A percentile compares a stretch with the other conserved stretches of the same genome.
phyloP scores from a whole-genome alignment of 2,329 filamentous ascomycete genomes.

The Cryphonectria parasitica region DNA sequence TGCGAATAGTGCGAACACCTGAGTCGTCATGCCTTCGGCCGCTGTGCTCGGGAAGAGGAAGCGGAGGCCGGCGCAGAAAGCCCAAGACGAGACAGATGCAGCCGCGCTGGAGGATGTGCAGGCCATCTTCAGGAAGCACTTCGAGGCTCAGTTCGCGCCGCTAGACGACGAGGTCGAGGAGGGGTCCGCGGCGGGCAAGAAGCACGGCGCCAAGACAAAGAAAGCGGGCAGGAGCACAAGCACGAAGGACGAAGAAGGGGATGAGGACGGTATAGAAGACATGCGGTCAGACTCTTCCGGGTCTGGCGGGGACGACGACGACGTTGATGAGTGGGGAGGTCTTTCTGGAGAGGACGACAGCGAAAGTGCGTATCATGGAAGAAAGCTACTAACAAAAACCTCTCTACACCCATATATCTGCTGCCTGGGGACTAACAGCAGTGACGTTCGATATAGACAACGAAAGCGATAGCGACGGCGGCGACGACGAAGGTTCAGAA shows the following conservation, averaged over 20 bases:
- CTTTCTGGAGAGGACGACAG: conserved; percentile 58
- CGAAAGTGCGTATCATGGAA: conserved; percentile 26
- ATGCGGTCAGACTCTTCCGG: conserved; percentile 27
- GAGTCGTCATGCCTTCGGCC: conserved; percentile 24
- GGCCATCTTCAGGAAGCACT: conserved; percentile 79
- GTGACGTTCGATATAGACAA: conserved; percentile 33
- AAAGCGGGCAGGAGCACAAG: conserved; percentile 39
- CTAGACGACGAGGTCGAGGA: conserved; percentile 50
- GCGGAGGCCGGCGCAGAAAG: conserved; percentile 20
- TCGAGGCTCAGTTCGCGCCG: conserved; percentile 86
- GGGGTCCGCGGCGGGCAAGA: conserved; percentile 32
- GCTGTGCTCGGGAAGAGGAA: conserved; percentile 28
- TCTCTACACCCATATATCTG: too few species aligned
- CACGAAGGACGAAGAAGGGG: conserved; percentile 36
- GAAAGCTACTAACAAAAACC: neutral
- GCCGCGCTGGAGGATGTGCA: conserved; percentile 59
- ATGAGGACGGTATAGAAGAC: conserved; percentile 35
- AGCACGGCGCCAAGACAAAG: conserved; percentile 31
- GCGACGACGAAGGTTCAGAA: conserved; percentile 36
- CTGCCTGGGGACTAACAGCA: conserved; percentile 32
- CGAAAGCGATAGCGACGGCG: conserved; percentile 31
- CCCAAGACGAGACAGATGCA: conserved; percentile 13
- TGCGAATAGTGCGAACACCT: conserved; percentile 15
- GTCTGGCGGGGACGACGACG: conserved; percentile 30
- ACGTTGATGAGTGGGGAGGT: conserved; percentile 61